Conservation (phyloP, 2,329 filamentous ascomycete genomes). For the Apiospora kogelbergensis region DNA sequence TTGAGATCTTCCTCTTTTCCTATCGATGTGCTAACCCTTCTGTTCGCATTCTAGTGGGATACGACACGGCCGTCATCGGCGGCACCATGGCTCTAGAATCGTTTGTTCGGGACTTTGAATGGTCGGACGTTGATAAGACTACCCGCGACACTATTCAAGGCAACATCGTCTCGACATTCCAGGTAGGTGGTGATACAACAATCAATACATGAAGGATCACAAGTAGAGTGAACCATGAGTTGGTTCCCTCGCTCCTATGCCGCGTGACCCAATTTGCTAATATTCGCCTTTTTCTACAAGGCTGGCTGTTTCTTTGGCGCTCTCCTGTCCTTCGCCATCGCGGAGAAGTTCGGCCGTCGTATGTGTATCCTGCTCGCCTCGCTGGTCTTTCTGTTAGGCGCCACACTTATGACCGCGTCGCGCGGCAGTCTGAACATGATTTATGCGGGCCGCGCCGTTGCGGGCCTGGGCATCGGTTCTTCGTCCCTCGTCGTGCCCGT, state of each 20-base stretch:
- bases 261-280: constrained; percentile 22
- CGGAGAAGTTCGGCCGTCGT: constrained; percentile 55
- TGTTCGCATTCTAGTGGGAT: background rate
- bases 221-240: background rate
- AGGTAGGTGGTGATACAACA: background rate
- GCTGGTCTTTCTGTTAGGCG: constrained; percentile 48
- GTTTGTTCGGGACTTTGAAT: constrained; percentile 36
- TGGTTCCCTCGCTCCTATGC: background rate
- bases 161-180: constrained; percentile 44
- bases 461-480: constrained; percentile 50
- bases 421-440: constrained; percentile 48
- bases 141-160: constrained; percentile 33
- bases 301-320: constrained; percentile 57
- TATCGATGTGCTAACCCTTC: background rate
- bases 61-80: constrained; percentile 11
- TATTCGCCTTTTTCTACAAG: constrained; percentile 24
- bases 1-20: background rate
- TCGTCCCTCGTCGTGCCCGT: constrained; percentile 54
- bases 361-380: constrained; percentile 52
- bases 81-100: constrained; percentile 11
- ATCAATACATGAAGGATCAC: background rate
- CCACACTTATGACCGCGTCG: constrained; percentile 50
- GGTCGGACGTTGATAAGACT: constrained; percentile 24
- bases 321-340: constrained; percentile 53
- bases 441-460: constrained; percentile 52